Percentiles rank a stretch among this genome's conserved stretches.
These are phyloP conservation scores for Xylaria telfairii DNA, from an alignment of 495 filamentous ascomycete species.

Conservation along the genomic window DNA sequence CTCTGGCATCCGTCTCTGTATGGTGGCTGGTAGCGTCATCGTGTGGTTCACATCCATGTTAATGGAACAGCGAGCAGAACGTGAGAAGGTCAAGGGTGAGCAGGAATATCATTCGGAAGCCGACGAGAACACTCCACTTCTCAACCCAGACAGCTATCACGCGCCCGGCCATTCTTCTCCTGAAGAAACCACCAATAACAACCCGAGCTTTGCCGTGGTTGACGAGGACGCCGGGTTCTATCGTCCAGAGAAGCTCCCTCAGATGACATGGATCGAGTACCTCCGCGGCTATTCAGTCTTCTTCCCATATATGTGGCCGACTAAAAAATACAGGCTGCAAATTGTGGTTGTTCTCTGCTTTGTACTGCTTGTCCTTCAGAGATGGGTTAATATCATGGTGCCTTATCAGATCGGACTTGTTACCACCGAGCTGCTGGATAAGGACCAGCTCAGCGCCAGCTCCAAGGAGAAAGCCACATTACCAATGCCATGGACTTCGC, in stretches of 20 bases:
- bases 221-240: slow-evolving; percentile 60
- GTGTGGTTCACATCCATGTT: slow-evolving; percentile 46
- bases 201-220: slow-evolving; percentile 41
- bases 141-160: slow-evolving; percentile 45
- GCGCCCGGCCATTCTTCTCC: slow-evolving; percentile 38
- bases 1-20: slow-evolving; percentile 49
- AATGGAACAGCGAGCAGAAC: slow-evolving; percentile 40
- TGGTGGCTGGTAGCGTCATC: slow-evolving; percentile 44
- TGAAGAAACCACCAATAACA: slow-evolving; percentile 38
- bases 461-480: slow-evolving; percentile 37
- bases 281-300: slow-evolving; percentile 84
- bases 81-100: slow-evolving; percentile 45
- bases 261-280: slow-evolving; percentile 80
- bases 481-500: slow-evolving; percentile 50
- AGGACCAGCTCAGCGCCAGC: slow-evolving; percentile 2
- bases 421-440: slow-evolving; percentile 63
- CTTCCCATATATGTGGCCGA: slow-evolving; percentile 90
- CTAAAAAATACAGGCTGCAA: slow-evolving; percentile 72
- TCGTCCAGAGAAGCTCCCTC: slow-evolving; percentile 52
- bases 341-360: slow-evolving; percentile 81
- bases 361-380: slow-evolving; percentile 73
- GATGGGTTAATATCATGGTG: slow-evolving; percentile 80
- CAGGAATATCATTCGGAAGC: slow-evolving; percentile 52
- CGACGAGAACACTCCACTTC: slow-evolving; percentile 57
- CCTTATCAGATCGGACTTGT: slow-evolving; percentile 78